Conservation (phyloP, 306 rosid species). For the Lathyrus tuberosus region DNA sequence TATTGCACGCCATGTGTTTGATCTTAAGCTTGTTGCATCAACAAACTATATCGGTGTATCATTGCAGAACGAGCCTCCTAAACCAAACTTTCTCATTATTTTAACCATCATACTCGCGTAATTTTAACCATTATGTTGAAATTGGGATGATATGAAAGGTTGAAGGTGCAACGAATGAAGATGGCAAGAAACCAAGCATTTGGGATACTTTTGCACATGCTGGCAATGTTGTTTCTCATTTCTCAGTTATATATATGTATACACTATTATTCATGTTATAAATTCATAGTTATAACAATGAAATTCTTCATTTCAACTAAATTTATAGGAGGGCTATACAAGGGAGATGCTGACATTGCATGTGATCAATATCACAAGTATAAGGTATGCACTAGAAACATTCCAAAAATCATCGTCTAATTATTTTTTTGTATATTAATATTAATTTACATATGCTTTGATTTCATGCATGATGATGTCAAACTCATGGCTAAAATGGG, state of each 20-base stretch:
- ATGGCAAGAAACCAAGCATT: conserved; percentile 49
- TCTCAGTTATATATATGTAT: no score
- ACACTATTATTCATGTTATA: background rate
- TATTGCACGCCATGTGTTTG: no score
- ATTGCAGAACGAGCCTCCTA: no score
- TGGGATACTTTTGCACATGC: conserved; percentile 44
- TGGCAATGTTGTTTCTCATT: no score
- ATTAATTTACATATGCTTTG: background rate
- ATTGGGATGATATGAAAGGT: conserved; percentile 29
- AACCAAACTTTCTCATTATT: no score
- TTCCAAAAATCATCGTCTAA: background rate
- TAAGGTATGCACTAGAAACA: background rate
- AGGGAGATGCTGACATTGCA: no score
- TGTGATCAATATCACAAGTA: no score
- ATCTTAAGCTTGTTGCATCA: no score
- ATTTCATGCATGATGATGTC: conserved; percentile 28
- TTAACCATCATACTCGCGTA: no score
- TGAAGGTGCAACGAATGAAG: conserved; percentile 49
- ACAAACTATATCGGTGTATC: no score
- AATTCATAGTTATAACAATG: background rate
- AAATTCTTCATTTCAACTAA: conserved; percentile 2
- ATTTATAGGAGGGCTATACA: background rate
- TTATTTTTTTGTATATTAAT: no score
- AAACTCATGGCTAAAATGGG: conserved; percentile 33
- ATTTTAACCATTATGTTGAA: background rate